A percentile compares a stretch with the other conserved stretches of the same genome.
phyloP scores from a whole-genome alignment of 2,329 filamentous ascomycete genomes.

The Aspergillus versicolor region DNA sequence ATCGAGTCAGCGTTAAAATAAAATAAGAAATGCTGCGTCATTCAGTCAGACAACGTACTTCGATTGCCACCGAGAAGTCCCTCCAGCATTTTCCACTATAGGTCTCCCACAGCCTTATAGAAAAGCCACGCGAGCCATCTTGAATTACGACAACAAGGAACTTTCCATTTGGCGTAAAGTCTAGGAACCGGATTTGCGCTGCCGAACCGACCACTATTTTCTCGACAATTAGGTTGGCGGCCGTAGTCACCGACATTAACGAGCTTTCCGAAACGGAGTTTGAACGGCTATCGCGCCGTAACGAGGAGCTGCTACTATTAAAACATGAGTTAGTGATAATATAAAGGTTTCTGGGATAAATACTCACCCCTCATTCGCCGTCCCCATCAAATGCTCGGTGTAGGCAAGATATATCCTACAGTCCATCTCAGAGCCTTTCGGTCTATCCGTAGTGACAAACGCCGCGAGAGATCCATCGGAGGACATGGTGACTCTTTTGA shows the following conservation, averaged over 20 bases:
- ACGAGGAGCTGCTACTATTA: not conserved
- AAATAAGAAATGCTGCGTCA: not conserved
- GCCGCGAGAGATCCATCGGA: conserved; percentile 12
- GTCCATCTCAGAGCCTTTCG: not conserved
- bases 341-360: not conserved
- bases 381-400: conserved; percentile 14
- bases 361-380: conserved; percentile 9
- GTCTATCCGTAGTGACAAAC: conserved; percentile 4
- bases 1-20: not conserved
- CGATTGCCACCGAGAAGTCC: conserved; percentile 3
- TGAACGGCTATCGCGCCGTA: conserved; percentile 11
- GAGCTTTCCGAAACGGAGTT: conserved; percentile 12
- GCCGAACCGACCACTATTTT: conserved; percentile 2
- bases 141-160: conserved; percentile 15
- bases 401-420: conserved; percentile 12
- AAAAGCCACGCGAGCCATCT: conserved; percentile 1
- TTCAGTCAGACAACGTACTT: not conserved
- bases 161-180: conserved; percentile 10
- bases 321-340: not conserved
- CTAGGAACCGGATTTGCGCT: conserved; percentile 11
- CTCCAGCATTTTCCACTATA: conserved; percentile 4
- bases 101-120: conserved; percentile 14
- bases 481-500: conserved; percentile 17
- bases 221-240: conserved; percentile 8
- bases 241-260: not conserved